Evolutionary conservation across 2,329 filamentous ascomycete species (phyloP).

Genomic region (Helminthosporium solani): DNA sequence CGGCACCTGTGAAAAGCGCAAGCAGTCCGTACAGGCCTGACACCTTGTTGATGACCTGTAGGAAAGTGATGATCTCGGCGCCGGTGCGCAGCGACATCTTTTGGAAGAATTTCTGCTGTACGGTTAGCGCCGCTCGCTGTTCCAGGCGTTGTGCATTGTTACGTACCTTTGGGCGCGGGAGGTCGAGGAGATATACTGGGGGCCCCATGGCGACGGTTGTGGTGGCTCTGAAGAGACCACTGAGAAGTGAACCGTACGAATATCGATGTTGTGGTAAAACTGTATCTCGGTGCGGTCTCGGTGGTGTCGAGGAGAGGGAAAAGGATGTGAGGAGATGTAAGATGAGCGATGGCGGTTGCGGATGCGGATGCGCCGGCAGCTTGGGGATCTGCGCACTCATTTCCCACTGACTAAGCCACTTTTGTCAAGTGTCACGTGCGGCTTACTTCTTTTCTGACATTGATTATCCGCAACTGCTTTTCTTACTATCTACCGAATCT

Average conservation of each 20-base stretch:
- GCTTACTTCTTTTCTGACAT: not conserved
- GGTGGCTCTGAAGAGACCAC: conserved; percentile 6
- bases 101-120: conserved; percentile 73
- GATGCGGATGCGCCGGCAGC: conserved; percentile 14
- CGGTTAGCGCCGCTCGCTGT: conserved; percentile 16
- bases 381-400: conserved; percentile 10
- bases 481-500: not conserved
- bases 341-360: conserved; percentile 11
- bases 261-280: conserved; percentile 22
- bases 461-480: not conserved
- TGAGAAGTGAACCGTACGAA: not conserved
- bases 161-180: conserved; percentile 43
- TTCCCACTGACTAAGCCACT: conserved; percentile 10
- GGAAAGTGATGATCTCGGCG: conserved; percentile 78
- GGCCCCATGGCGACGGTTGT: conserved; percentile 32
- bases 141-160: not conserved
- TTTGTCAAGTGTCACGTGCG: conserved; percentile 14
- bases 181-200: conserved; percentile 37
- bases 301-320: conserved; percentile 4
- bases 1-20: conserved; percentile 82
- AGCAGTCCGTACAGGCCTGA: conserved; percentile 89
- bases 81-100: conserved; percentile 84
- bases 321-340: conserved; percentile 8
- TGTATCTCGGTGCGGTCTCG: conserved; percentile 7
- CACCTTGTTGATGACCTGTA: conserved; percentile 87